A percentile compares a stretch with the other conserved stretches of the same genome.
phyloP scores from a whole-genome alignment of 768 basidiomycete genomes.

The Astraeus odoratus region DNA sequence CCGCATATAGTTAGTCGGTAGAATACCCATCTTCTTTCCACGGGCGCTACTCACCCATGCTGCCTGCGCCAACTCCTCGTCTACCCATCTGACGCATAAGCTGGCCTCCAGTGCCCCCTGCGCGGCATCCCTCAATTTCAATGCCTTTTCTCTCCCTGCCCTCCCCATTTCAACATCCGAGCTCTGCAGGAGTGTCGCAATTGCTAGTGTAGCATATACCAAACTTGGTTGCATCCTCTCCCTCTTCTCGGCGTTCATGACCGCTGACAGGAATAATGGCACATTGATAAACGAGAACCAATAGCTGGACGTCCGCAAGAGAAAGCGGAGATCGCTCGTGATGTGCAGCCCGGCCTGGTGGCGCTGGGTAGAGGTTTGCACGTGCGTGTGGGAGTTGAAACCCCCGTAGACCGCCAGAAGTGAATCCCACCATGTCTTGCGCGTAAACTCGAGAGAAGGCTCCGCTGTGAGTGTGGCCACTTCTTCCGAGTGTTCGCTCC shows the following conservation, averaged over 20 bases:
- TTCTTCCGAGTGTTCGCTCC: slow-evolving; percentile 10
- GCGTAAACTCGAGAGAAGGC: slow-evolving; percentile 60
- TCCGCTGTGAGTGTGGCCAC: slow-evolving; percentile 33
- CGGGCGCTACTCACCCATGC: slow-evolving; percentile 51
- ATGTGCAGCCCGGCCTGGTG: slow-evolving; percentile 40
- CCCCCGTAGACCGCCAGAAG: slow-evolving; percentile 54
- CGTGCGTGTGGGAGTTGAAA: slow-evolving; percentile 21
- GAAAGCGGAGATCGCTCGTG: slow-evolving; percentile 51
- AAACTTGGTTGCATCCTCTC: slow-evolving; percentile 61
- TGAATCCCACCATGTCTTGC: slow-evolving; percentile 77
- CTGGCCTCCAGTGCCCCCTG: slow-evolving; percentile 67
- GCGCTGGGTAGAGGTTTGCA: slow-evolving; percentile 37
- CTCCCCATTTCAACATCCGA: slow-evolving; percentile 50
- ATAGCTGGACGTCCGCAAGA: slow-evolving; percentile 59
- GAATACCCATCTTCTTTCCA: neutral
- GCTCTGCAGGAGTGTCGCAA: slow-evolving; percentile 66
- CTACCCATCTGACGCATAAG: slow-evolving; percentile 62
- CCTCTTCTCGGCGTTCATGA: slow-evolving; percentile 48
- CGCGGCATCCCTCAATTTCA: slow-evolving; percentile 59
- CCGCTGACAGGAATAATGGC: slow-evolving; percentile 56
- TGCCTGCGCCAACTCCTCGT: slow-evolving; percentile 67
- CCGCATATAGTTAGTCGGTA: slow-evolving; percentile 2
- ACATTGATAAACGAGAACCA: slow-evolving; percentile 74
- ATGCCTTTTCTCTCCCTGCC: slow-evolving; percentile 47
- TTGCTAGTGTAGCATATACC: slow-evolving; percentile 52